phyloP scores from a whole-genome alignment of 1,284 basidiomycete genomes.

The Sporisorium reilianum region DNA sequence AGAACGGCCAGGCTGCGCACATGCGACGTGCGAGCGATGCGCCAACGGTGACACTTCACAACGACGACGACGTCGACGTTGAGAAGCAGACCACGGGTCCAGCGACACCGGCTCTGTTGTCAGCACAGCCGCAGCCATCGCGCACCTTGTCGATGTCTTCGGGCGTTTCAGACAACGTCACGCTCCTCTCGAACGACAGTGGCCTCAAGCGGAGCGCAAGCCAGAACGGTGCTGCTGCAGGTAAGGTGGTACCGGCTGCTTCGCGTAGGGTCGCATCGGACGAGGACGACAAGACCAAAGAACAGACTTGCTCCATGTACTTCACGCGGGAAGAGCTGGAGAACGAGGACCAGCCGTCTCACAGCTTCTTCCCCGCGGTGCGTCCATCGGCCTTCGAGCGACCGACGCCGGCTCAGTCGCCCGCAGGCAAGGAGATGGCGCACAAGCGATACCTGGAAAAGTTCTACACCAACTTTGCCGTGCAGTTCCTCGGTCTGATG shows the following conservation, averaged over 20 bases:
- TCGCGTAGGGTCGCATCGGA: neutral
- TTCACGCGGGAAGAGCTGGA: conserved; percentile 31
- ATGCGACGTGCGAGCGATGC: conserved; percentile 11
- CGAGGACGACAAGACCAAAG: neutral
- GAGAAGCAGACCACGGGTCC: conserved; percentile 18
- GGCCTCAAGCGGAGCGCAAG: conserved; percentile 15
- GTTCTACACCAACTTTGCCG: conserved; percentile 37
- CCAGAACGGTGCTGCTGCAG: neutral
- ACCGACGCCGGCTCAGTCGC: conserved; percentile 8
- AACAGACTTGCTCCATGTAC: conserved; percentile 24
- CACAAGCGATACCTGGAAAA: conserved; percentile 39
- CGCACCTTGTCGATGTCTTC: conserved; percentile 26
- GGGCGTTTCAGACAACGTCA: conserved; percentile 19
- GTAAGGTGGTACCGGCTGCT: neutral
- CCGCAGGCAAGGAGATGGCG: conserved; percentile 14
- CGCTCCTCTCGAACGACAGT: conserved; percentile 16
- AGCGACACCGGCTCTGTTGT: conserved; percentile 4
- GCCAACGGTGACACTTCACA: neutral
- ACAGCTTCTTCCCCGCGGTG: conserved; percentile 40
- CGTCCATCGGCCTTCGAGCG: conserved; percentile 30
- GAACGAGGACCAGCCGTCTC: conserved; percentile 20
- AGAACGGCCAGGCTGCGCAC: neutral
- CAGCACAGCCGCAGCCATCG: conserved; percentile 15
- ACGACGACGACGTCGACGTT: conserved; percentile 13
- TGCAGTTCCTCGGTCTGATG: conserved; percentile 25